Base-by-base conservation (phyloP, 805 yeast genomes). In the Suhomyces vadensis region DNA sequence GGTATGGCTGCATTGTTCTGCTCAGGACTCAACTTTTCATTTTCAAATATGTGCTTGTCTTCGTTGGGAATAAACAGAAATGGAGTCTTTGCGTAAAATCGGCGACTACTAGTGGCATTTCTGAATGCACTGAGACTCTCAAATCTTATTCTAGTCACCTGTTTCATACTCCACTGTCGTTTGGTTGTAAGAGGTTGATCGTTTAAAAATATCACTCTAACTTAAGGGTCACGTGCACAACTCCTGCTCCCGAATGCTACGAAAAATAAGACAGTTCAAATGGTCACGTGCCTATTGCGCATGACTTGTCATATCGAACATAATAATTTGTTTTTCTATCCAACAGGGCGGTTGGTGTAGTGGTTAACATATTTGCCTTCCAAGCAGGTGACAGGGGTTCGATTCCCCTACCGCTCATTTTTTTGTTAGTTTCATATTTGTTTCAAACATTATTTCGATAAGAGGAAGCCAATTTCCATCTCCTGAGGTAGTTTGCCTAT, bases 381-480 rank as follows among this genome's bases (percentile, higher is more conserved):
- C 91, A 85, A 85, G 91, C 89, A 81, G 81, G 84, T 74, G 91
- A 81, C 88, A 83, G 79, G 91, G 89, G 92, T 85, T 85, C 92
- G 90, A 85, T 82, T 85, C 92, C 85, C 89, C 85, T 81, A 82
- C 83, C 83, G 81, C 82, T 83, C 88, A 81, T 50, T 55, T 55
- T 63, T 64, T 65, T 33, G 33, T n/a, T n/a, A n/a, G n/a, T 29
- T 29, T 29, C 33, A 29, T 7, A 10, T 16, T 10, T 26, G 8
- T 24, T 39, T 42, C 20, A 2, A 29, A 6, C 10, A 3, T 8
- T 3, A 16, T 6, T 5, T 14, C 5, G n/a, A 16, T 29, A 29
- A 29, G 33, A 6, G 9, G 6, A 9, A 6, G 8, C 9, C 25
- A 23, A 23, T 23, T 23, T 23, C 25, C 25, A 23, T 23, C 9